Evolutionary conservation across 345 rosid genomes (phyloP), one percentile per base, ranked within the genome.

Genomic region (Dipteronia dyeriana): DNA sequence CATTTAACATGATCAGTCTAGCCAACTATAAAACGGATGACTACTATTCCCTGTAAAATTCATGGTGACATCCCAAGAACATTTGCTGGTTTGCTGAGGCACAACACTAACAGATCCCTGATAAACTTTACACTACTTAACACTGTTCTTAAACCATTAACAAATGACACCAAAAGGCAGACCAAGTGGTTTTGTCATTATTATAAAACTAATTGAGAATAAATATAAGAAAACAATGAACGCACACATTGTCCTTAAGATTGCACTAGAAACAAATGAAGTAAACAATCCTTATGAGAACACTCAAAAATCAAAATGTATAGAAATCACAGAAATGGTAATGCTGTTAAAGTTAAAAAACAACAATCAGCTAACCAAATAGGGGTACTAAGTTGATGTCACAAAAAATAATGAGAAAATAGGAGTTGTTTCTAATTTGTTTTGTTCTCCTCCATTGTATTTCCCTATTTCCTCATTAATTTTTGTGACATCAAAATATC

Each of bases 1-100:
- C 76, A 39, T 17, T 57, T 20, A 54, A 47, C 56, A 67, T 26
- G 23, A 67, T 71, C 25, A 74, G 7, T 66, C 66, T 57, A 69
- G 34, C 67, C 20, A 53, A 56, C 31, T 29, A 14, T 16, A n/a
- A 65, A 41, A 29, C 23, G 11, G 19, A n/a, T 10, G 29, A 23
- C 26, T 54, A 65, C 13, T 29, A 45, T 45, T 61, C 29, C 76
- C 57, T 74, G 45, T 43, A 49, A 31, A 51, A 29, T 31, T 66
- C 25, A 29, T 53, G 5, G 22, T 47, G 53, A 19, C 29, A 17
- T 41, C 34, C n/a, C 29, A 63, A 9, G 47, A 57, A 26, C 9
- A 1, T 49, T 63, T 17, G 43, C 9, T 60, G 68, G 68, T 20
- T 13, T 38, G 38, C 39, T 25, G 3, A 3, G 26, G 56, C 23